These are phyloP conservation scores for Myxozyma geophila DNA, from an alignment of 805 yeast genomes.

Conservation along the genomic window DNA sequence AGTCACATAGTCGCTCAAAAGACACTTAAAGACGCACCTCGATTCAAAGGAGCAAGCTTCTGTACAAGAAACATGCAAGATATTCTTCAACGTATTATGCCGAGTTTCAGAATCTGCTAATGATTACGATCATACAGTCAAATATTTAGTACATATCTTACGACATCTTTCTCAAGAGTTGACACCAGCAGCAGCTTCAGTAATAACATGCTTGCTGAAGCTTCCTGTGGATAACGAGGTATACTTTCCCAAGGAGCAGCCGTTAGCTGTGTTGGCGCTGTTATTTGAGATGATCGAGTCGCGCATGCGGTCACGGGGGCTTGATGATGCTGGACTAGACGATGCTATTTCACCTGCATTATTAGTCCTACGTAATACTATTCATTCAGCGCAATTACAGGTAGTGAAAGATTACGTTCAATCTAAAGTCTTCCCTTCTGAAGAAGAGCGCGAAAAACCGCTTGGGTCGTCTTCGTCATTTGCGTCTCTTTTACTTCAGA, in stretches of 20 bases:
- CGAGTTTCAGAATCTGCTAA: background rate
- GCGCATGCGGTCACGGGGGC: background rate
- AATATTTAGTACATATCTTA: background rate
- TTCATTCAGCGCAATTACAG: background rate
- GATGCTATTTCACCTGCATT: constrained; percentile 17
- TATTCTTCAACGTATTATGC: constrained; percentile 25
- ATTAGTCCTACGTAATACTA: constrained; percentile 9
- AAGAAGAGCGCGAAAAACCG: constrained; percentile 37
- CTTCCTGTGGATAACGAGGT: constrained; percentile 3
- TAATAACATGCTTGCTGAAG: constrained; percentile 21
- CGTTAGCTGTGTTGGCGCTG: background rate
- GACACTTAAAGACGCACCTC: background rate
- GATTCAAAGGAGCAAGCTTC: constrained; percentile 5
- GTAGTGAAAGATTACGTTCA: constrained; percentile 13
- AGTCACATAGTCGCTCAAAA: constrained; percentile 2
- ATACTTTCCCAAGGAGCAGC: constrained; percentile 13
- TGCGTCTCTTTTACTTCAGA: constrained; percentile 36
- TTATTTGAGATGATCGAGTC: constrained; percentile 11
- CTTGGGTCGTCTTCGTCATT: constrained; percentile 37
- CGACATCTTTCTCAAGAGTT: constrained; percentile 4
- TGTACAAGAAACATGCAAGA: constrained; percentile 24
- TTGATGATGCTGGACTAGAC: constrained; percentile 12
- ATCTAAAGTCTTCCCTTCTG: constrained; percentile 13
- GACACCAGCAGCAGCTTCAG: constrained; percentile 5
- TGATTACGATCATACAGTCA: constrained; percentile 1